Evolutionary conservation across 1,139 yeast genomes (phyloP), one percentile per base, ranked within the genome.

Genomic region (Diutina ranongensis): DNA sequence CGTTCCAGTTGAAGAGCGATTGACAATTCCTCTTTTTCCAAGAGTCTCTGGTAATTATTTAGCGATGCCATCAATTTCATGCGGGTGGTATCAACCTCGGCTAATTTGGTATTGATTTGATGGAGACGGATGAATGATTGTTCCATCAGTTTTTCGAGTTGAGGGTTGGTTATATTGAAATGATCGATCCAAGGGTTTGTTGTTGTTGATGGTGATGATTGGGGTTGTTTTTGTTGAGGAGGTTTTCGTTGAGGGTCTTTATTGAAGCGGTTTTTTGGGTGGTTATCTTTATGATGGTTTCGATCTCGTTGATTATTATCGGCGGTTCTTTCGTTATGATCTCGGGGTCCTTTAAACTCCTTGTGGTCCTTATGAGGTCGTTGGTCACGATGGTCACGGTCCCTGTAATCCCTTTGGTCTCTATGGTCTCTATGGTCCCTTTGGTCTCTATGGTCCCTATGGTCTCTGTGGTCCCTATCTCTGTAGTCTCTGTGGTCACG

Each of bases 101-200:
- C 27, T 13, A 35, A 13, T 8, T n/a, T 12, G 4, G n/a, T 21
- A 13, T 35, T 22, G 28, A 18, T 16, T 5, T 19, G n/a, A 9
- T 15, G 15, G 9, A 35, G 5, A 12, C 13, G 18, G 9, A 12
- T 20, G 15, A 35, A 35, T 10, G 40, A 20, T 19, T 12, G 15
- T 22, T 35, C 40, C 40, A 35, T 35, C 18, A 13, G 40, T 20
- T 21, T 21, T 13, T 10, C 18, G 12, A 35, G 20, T 22, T 21
- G 15, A 12, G 40, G 40, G 15, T 35, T 22, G 18, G 40, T 20
- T 15, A 35, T 22, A 13, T 22, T 22, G 16, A 35, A 35, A 20
- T 35, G 40, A 28, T 20, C 28, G 27, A 35, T 22, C 40, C 40
- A 35, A 7, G 40, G 40, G 22, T 35, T 35, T 16, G 22, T 19